phyloP scores from a whole-genome alignment of 495 filamentous ascomycete genomes.

The Penicillium diatomitis region DNA sequence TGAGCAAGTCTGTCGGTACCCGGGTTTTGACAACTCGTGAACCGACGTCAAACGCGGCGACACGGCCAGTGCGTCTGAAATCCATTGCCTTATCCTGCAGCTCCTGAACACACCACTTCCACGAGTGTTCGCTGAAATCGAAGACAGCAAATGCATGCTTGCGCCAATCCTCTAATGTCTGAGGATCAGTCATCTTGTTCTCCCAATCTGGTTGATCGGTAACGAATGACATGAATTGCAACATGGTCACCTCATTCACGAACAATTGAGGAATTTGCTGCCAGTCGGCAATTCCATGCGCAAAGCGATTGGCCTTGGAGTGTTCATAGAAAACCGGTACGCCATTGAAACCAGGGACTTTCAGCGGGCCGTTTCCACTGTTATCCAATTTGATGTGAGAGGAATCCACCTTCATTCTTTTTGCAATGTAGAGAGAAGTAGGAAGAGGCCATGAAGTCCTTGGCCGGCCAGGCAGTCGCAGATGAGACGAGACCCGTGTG shows the following conservation, averaged over 20 bases:
- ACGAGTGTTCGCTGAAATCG: constrained; percentile 6
- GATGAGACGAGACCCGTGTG: constrained; percentile 3
- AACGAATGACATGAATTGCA: constrained; percentile 4
- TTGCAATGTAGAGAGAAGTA: constrained; percentile 3
- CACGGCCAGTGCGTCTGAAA: constrained; percentile 5
- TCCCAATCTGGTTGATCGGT: constrained; percentile 6
- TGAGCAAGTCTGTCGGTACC: constrained; percentile 1
- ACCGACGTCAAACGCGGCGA: constrained; percentile 6
- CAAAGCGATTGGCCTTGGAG: constrained; percentile 4
- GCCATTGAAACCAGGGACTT: constrained; percentile 8
- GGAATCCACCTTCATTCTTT: constrained; percentile 1
- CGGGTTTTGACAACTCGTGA: constrained; percentile 6
- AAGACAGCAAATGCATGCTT: constrained; percentile 2
- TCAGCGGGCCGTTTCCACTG: constrained; percentile 6
- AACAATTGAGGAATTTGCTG: constrained; percentile 3
- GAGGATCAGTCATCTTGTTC: constrained; percentile 1
- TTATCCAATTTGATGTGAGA: constrained; percentile 4
- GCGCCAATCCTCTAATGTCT: constrained; percentile 6
- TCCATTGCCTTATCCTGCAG: constrained; percentile 5
- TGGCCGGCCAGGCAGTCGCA: constrained; percentile 5
- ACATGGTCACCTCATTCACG: background rate
- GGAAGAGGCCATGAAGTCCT: constrained; percentile 1
- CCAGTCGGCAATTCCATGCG: constrained; percentile 8
- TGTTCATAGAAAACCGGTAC: constrained; percentile 6
- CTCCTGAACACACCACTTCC: constrained; percentile 9